Evolutionary conservation across 2,329 filamentous ascomycete species (phyloP), one percentile per base, ranked within the genome.

Genomic region (Blastomyces silverae): DNA sequence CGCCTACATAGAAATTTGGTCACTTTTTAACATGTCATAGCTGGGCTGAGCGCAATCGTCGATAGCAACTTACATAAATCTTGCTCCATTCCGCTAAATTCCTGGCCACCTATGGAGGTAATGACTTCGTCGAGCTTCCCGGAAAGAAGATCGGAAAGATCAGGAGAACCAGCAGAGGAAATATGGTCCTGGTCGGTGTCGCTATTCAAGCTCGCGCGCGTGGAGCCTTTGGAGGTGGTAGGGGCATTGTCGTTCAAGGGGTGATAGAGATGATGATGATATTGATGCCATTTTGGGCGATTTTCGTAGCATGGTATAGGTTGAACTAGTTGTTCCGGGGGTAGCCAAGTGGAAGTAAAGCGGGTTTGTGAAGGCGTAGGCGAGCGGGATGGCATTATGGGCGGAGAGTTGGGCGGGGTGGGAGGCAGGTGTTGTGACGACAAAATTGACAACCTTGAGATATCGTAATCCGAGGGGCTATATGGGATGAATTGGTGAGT

Each of bases 61-160:
- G n/a, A 57, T n/a, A 42, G 31, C 31, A 37, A 65, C 71, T 48
- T 66, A 73, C 72, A 63, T 50, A 72, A 64, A 61, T 78, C 76
- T 63, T 66, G 69, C 57, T 77, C 80, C 64, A 78, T 75, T 17
- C 81, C 81, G 65, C 75, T 79, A 63, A 83, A 83, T 11, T 74
- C 78, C 34, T 89, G 88, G 25, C 82, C 80, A 73, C 92, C 89
- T 64, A 92, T 91, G 37, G 84, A 80, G 0, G 89, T 90, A 73
- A 92, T 85, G 64, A 91, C 81, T 56, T 85, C 78, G 73, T 90
- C 84, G 66, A 92, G 83, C 62, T 85, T 85, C 3, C 80, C 79
- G 17, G 81, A 83, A 58, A 91, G 83, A 64, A 85, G 78, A 70
- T 89, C 85, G 69, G 81, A 85, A 22, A 71, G 63, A 62, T 72